Percentiles rank a stretch among this genome's conserved stretches.
phyloP scores from a whole-genome alignment of 192 early-diverging fungal genomes.

The Diversispora eburnea region DNA sequence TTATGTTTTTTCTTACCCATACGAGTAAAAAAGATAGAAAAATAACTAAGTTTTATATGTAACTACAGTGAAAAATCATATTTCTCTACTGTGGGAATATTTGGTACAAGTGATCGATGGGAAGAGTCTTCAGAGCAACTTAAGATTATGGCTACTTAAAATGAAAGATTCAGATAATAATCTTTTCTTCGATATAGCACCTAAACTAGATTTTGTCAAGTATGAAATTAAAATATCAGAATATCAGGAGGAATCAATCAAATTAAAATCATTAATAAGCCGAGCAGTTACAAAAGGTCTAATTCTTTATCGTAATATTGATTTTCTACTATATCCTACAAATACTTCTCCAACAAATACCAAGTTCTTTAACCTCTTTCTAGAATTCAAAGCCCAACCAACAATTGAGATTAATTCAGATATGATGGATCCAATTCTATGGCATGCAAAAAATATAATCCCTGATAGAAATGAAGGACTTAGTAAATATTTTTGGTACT shows the following conservation, averaged over 20 bases:
- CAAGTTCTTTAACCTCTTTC: too few species aligned
- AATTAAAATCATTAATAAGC: not conserved
- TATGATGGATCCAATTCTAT: not conserved
- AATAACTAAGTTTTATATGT: too few species aligned
- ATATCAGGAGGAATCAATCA: not conserved
- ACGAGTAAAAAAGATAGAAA: too few species aligned
- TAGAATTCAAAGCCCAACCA: not conserved
- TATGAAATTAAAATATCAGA: constrained; percentile 12
- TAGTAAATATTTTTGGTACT: too few species aligned
- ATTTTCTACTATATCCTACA: not conserved
- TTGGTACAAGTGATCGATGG: too few species aligned
- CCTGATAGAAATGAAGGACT: too few species aligned
- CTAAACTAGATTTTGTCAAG: not conserved
- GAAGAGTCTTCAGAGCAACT: too few species aligned
- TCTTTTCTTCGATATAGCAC: not conserved
- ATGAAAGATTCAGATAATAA: not conserved
- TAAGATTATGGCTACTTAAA: too few species aligned
- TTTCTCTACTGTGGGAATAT: too few species aligned
- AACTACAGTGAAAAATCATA: too few species aligned
- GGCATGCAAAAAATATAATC: not conserved
- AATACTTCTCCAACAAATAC: not conserved
- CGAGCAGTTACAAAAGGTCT: constrained; percentile 2
- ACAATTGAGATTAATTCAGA: not conserved
- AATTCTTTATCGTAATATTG: constrained; percentile 17
- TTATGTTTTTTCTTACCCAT: too few species aligned